Base-by-base conservation (phyloP, 2,329 filamentous ascomycete species). In the Metarhizium anisopliae region DNA sequence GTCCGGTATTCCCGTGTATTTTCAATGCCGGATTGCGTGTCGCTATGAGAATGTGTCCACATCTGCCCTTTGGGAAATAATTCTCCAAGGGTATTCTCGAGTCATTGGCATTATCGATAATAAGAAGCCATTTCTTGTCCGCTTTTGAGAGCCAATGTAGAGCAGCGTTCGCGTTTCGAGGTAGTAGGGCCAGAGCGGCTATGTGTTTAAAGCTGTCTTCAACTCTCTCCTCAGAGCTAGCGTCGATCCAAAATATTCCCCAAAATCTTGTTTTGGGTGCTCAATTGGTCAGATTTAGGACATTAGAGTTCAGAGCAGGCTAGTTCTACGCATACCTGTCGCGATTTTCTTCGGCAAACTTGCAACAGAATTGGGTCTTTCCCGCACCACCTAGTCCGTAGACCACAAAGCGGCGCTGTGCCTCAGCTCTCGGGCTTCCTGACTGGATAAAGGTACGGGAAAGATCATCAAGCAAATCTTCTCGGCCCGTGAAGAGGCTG, bases 151-250 rank as follows among this genome's bases (percentile, higher is more conserved):
- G 40, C 40, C 40, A 42, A n/a, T 42, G 14, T 13, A 42, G 13
- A 3, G 58, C 53, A 5, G 43, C 58, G 16, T 62, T 59, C 2
- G 60, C 64, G 36, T 58, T 62, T 8, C 68, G 60, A 30, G 66
- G 59, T 2, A 18, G 50, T 11, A 80, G 74, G 63, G 87, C 84
- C 70, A 82, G 76, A 59, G 85, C 81, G 49, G 65, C 68, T 6
- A 74, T 64, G 1, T 66, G 63, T 10, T 47, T 49, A 49, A 69
- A 73, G 16, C 54, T 71, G 64, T 20, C 66, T 10, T 20, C 6
- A 16, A 47, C 13, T 47, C 10, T 47, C 68, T 18, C 57, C 65
- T 69, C n/a, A 61, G 62, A 10, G 66, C 67, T 20, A 68, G 66
- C 5, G n/a, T 42, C 40, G n/a, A 75, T 63, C 73, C 71, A 76